phyloP scores from a whole-genome alignment of 768 basidiomycete species.

The Suillus bovinus region DNA sequence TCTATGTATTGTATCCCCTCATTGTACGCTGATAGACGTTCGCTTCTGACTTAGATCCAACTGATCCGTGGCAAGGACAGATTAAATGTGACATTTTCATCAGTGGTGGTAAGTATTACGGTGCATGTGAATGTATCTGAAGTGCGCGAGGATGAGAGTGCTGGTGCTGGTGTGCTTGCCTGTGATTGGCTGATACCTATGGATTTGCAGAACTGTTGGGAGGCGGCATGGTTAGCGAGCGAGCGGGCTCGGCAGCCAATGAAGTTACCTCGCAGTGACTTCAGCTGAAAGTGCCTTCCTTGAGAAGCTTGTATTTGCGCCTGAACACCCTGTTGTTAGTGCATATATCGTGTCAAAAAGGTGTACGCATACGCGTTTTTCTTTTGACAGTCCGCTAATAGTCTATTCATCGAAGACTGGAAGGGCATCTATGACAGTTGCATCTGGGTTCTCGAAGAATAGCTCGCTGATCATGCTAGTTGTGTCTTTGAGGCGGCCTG shows the following conservation, averaged over 20 bases:
- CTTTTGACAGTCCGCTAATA: constrained; percentile 42
- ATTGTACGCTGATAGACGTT: background rate
- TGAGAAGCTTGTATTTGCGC: constrained; percentile 36
- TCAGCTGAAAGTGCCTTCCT: too few relatives aligned
- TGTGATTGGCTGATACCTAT: too few relatives aligned
- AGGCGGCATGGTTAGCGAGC: too few relatives aligned
- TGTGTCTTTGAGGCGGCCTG: constrained; percentile 41
- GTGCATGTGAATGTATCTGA: constrained; percentile 44
- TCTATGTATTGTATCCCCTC: background rate
- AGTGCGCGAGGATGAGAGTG: constrained; percentile 39
- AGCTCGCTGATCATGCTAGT: constrained; percentile 57
- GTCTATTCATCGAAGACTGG: constrained; percentile 40
- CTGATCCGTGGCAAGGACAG: too few relatives aligned
- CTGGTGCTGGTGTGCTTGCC: constrained; percentile 27
- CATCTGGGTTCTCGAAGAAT: constrained; percentile 40
- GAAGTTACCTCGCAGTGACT: too few relatives aligned
- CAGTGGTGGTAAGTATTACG: too few relatives aligned
- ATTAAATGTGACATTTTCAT: too few relatives aligned
- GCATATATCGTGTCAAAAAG: background rate
- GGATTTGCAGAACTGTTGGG: too few relatives aligned
- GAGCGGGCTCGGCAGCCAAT: too few relatives aligned
- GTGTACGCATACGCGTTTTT: constrained; percentile 29
- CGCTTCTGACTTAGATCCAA: background rate
- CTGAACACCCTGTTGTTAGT: constrained; percentile 23
- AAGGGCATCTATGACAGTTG: constrained; percentile 39